Percentiles rank a stretch among this genome's conserved stretches.
Evolutionary conservation across 495 filamentous ascomycete species (phyloP).

Genomic region (Paragyromitra xinjiangensis): DNA sequence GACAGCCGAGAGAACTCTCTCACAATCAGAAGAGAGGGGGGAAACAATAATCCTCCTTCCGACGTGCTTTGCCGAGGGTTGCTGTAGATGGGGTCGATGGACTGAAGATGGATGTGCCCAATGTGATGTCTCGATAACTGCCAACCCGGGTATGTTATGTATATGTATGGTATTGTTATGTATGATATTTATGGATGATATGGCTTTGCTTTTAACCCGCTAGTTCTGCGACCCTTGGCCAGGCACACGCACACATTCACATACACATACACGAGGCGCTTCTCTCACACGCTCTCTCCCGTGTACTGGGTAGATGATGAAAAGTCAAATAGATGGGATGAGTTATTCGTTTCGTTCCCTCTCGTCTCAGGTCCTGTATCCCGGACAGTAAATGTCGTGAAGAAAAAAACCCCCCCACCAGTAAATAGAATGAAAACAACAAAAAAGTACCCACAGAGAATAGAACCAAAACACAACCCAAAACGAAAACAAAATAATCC

Average conservation of each 20-base stretch:
- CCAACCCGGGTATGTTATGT: neutral
- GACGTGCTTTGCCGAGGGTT: constrained; percentile 1
- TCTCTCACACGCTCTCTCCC: neutral
- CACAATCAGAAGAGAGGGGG: constrained; percentile 18
- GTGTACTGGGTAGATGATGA: too few species aligned
- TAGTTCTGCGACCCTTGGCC: constrained; percentile 11
- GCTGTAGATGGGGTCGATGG: constrained; percentile 1
- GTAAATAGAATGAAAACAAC: neutral
- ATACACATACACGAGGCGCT: neutral
- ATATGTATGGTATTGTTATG: constrained; percentile 13
- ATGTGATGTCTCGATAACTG: constrained; percentile 1
- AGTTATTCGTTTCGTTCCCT: too few species aligned
- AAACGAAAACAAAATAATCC: constrained; percentile 1
- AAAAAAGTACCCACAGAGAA: neutral
- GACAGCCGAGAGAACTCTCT: neutral
- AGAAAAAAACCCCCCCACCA: too few species aligned
- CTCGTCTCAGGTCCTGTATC: too few species aligned
- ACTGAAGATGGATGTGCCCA: neutral
- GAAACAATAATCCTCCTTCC: constrained; percentile 32
- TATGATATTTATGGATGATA: constrained; percentile 1
- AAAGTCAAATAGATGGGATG: too few species aligned
- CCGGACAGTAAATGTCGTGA: too few species aligned
- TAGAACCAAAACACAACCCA: neutral
- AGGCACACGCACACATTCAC: constrained; percentile 18
- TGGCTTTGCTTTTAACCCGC: constrained; percentile 1